phyloP scores from a whole-genome alignment of 805 yeast species.

The Saturnispora mendoncae region DNA sequence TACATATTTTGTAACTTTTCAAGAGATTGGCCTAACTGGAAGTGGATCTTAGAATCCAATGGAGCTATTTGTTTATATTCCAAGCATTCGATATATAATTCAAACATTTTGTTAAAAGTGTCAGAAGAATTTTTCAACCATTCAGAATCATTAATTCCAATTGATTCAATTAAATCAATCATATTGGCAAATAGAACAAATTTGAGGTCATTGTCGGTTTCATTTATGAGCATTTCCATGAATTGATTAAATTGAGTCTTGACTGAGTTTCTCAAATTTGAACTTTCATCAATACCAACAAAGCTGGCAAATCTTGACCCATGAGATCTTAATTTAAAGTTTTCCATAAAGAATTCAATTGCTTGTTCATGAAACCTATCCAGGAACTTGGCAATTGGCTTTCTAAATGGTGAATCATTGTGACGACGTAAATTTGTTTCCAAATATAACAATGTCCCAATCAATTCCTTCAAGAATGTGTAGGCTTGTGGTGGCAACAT shows the following conservation, averaged over 20 bases:
- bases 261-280: constrained; percentile 47
- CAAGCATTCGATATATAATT: constrained; percentile 36
- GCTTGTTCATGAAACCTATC: constrained; percentile 75
- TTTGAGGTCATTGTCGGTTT: constrained; percentile 42
- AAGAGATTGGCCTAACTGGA: constrained; percentile 65
- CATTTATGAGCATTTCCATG: constrained; percentile 39
- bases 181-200: constrained; percentile 64
- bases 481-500: constrained; percentile 86
- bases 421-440: constrained; percentile 81
- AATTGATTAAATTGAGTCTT: constrained; percentile 43
- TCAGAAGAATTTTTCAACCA: constrained; percentile 53
- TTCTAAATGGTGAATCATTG: constrained; percentile 80
- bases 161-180: constrained; percentile 52
- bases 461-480: constrained; percentile 81
- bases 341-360: constrained; percentile 56
- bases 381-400: constrained; percentile 81
- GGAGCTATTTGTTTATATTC: constrained; percentile 34
- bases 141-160: constrained; percentile 33
- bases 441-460: constrained; percentile 63
- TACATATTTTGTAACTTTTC: constrained; percentile 48
- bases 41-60: constrained; percentile 50
- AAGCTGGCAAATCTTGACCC: constrained; percentile 65
- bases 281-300: constrained; percentile 45
- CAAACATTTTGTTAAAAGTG: constrained; percentile 35
- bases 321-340: constrained; percentile 52